Conservation (phyloP, 495 filamentous ascomycete species). For the Annulohypoxylon stygium region DNA sequence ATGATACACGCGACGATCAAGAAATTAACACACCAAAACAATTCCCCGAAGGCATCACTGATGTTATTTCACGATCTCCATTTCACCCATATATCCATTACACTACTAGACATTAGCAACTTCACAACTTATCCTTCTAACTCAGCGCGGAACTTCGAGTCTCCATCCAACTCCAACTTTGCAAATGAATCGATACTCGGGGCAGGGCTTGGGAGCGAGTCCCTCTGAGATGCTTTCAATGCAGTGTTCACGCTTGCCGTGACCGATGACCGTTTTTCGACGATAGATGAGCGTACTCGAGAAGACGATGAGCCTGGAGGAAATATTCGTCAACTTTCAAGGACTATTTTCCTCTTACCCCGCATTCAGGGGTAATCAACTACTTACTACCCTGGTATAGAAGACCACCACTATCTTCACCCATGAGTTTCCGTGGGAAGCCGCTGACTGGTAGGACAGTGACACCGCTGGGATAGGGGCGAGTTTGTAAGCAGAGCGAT, state of each 20-base stretch:
- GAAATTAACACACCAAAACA: neutral
- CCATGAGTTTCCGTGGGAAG: slow-evolving; percentile 53
- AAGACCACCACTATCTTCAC: slow-evolving; percentile 47
- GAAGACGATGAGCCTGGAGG: slow-evolving; percentile 49
- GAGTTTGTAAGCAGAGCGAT: slow-evolving; percentile 49
- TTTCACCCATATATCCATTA: neutral
- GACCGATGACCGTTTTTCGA: slow-evolving; percentile 51
- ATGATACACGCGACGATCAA: neutral
- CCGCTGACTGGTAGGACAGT: slow-evolving; percentile 53
- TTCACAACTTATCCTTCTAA: slow-evolving; percentile 31
- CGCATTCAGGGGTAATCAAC: neutral
- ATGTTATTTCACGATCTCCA: no score
- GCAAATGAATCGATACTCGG: slow-evolving; percentile 27
- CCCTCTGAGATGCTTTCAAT: slow-evolving; percentile 17
- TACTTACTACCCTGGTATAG: slow-evolving; percentile 53
- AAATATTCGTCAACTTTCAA: slow-evolving; percentile 48
- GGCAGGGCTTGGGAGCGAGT: slow-evolving; percentile 21
- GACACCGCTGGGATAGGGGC: slow-evolving; percentile 42
- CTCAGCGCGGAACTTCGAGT: slow-evolving; percentile 33
- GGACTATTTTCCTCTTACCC: neutral
- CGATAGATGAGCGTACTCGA: slow-evolving; percentile 50
- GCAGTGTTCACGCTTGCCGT: slow-evolving; percentile 42
- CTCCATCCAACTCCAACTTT: slow-evolving; percentile 31
- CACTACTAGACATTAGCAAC: neutral
- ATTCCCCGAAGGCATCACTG: neutral